A percentile compares a stretch with the other conserved stretches of the same genome.
These are phyloP conservation scores for Croton laevigatus DNA, from an alignment of 441 rosid species.

Conservation along the genomic window DNA sequence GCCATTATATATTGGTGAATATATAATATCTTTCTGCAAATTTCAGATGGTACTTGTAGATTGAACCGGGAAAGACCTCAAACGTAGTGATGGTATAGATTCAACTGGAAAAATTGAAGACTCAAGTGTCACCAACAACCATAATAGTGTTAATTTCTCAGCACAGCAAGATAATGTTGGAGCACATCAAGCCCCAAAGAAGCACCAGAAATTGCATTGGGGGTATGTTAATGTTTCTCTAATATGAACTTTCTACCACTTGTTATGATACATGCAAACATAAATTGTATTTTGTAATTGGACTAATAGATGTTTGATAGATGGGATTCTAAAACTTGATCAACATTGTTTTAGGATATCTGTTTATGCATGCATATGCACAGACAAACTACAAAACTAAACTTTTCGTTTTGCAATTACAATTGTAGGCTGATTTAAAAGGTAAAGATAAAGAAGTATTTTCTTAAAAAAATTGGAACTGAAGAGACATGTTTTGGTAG, in stretches of 20 bases:
- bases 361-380: neutral
- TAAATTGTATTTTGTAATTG: neutral
- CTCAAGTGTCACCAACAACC: slow-evolving; percentile 2
- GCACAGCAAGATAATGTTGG: neutral
- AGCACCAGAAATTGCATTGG: slow-evolving; percentile 25
- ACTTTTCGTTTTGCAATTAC: too few relatives aligned
- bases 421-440: neutral
- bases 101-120: slow-evolving; percentile 1
- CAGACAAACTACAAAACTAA: neutral
- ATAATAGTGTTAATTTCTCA: neutral
- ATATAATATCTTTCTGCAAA: neutral
- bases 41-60: slow-evolving; percentile 10
- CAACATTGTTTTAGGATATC: neutral
- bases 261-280: neutral
- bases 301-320: neutral
- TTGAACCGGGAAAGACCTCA: slow-evolving; percentile 17
- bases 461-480: neutral
- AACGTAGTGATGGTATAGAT: slow-evolving; percentile 2
- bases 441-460: neutral
- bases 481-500: neutral
- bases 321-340: neutral
- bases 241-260: neutral
- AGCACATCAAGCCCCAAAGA: slow-evolving; percentile 18
- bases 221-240: slow-evolving; percentile 23
- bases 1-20: neutral